A percentile compares a stretch with the other conserved stretches of the same genome.
phyloP scores from a whole-genome alignment of 2,329 filamentous ascomycete genomes.

The Exophiala dermatitidis region DNA sequence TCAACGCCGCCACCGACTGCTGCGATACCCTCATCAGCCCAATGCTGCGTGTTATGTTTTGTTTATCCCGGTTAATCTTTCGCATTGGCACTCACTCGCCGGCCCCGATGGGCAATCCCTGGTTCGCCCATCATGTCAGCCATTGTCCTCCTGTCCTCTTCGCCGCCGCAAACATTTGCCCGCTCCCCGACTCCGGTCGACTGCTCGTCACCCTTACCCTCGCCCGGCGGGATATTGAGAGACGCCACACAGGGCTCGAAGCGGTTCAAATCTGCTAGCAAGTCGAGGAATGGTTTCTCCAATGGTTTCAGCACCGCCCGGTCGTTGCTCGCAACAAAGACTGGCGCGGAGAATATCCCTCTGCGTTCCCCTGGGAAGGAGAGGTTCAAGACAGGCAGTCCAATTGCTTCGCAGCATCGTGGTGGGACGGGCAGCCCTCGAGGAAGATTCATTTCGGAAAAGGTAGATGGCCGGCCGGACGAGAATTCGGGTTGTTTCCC shows the following conservation, averaged over 20 bases:
- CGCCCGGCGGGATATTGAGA: conserved; percentile 28
- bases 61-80: not conserved
- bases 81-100: conserved; percentile 15
- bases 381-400: conserved; percentile 9
- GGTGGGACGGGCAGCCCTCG: not conserved
- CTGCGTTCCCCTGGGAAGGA: conserved; percentile 10
- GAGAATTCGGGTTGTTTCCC: conserved; percentile 1
- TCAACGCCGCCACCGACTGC: not conserved
- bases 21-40: not conserved
- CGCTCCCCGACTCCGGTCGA: conserved; percentile 31
- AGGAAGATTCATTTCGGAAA: not conserved
- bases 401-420: not conserved
- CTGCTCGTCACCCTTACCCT: conserved; percentile 28
- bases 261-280: conserved; percentile 15
- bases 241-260: not conserved
- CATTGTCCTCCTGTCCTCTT: conserved; percentile 38
- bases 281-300: conserved; percentile 20
- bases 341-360: conserved; percentile 16
- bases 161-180: conserved; percentile 32
- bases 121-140: conserved; percentile 29
- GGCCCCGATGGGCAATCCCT: conserved; percentile 18
- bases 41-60: not conserved
- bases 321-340: conserved; percentile 11
- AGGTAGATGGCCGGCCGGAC: not conserved
- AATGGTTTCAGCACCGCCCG: conserved; percentile 12